These are phyloP conservation scores for Citrus hindsii DNA, from an alignment of 345 rosid species.

Conservation along the genomic window DNA sequence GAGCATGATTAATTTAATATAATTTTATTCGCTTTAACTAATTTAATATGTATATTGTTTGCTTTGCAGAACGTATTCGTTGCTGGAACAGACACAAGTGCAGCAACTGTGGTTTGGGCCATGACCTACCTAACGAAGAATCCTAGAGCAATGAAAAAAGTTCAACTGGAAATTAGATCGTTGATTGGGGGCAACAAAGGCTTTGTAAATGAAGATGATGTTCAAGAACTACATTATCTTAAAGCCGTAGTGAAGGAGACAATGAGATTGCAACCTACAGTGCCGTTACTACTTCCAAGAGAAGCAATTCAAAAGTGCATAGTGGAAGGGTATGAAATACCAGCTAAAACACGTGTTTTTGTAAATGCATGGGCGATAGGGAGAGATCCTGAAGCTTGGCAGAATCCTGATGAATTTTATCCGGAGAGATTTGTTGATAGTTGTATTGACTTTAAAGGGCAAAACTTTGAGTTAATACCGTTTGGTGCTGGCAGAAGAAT, in stretches of 20 bases:
- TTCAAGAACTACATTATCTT: slow-evolving; percentile 24
- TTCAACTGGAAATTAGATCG: slow-evolving; percentile 25
- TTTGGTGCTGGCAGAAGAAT: slow-evolving; percentile 36
- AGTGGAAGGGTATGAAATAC: neutral
- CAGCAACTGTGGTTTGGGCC: slow-evolving; percentile 29
- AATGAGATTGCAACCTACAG: slow-evolving; percentile 16
- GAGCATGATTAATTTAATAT: too few species aligned
- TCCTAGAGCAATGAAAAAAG: slow-evolving; percentile 29
- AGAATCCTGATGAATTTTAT: neutral
- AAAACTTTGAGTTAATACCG: slow-evolving; percentile 21
- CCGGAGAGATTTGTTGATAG: slow-evolving; percentile 2
- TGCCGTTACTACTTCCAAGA: slow-evolving; percentile 16
- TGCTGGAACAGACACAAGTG: slow-evolving; percentile 31
- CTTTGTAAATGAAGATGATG: slow-evolving; percentile 33
- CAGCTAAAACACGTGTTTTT: neutral
- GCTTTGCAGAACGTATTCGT: slow-evolving; percentile 26
- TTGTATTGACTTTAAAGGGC: slow-evolving; percentile 19
- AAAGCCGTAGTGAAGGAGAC: slow-evolving; percentile 45
- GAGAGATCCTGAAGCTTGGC: slow-evolving; percentile 9
- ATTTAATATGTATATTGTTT: neutral
- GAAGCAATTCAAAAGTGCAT: neutral
- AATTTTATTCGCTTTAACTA: too few species aligned
- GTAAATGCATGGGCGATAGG: slow-evolving; percentile 41
- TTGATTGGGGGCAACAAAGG: slow-evolving; percentile 16
- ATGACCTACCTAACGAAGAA: slow-evolving; percentile 38